Evolutionary conservation across 257 asterid genomes (phyloP), one percentile per base, ranked within the genome.

Genomic region (Salvia splendens): DNA sequence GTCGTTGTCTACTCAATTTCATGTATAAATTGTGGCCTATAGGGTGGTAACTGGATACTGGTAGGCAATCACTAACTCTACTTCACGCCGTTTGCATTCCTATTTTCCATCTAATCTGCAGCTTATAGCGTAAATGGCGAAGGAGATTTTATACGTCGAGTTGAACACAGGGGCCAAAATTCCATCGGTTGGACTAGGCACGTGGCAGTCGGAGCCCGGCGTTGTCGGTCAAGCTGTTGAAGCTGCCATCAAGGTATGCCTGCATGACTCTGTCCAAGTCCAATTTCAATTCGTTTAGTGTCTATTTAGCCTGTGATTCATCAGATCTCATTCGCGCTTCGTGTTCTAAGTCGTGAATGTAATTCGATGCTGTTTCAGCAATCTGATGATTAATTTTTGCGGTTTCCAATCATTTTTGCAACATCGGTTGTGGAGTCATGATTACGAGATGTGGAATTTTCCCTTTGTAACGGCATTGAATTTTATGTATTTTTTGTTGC

Each of bases 121-220:
- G 41, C 3, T 8, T 36, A 36, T 1, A 36, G 8, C 0, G 9
- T 11, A 7, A 16, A 88, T 88, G 93, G 80, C 76, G 77, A 65
- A 49, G 15, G 75, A 71, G 20, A 61, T 84, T 4, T 9, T 20
- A 16, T 64, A 40, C 77, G 83, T 83, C 20, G 84, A 66, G 64
- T 65, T 89, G 65, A 85, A 86, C 79, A 86, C 96, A 9, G 96
- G 96, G 3, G 90, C 90, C 12, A 86, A 85, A 65, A 89, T 85
- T 7, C 92, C 96, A 6, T 71, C 90, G 1, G 81, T 89, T 6
- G 96, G 96, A 10, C 86, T 89, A 0, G 96, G 96, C 15, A 89
- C 96, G 53, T 89, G 95, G 92, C 92, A 84, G 78, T 72, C 92
- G 71, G 88, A 80, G 20, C 90, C 90, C 12, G 95, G 95, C 10